phyloP scores from a whole-genome alignment of 768 basidiomycete genomes.

The Dentipellis sp. region DNA sequence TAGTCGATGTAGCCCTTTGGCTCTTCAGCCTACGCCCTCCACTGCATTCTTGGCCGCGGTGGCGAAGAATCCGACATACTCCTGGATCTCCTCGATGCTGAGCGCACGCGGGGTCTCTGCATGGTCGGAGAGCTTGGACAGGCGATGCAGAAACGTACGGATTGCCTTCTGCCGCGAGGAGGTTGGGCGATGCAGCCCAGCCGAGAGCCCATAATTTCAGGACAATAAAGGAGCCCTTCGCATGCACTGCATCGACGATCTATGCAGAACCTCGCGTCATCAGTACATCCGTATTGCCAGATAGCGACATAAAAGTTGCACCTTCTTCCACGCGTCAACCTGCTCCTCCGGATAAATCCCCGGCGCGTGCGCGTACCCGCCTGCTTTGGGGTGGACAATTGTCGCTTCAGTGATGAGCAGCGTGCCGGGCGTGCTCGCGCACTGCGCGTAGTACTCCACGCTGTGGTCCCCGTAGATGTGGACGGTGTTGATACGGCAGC shows the following conservation, averaged over 20 bases:
- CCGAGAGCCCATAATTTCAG: slow-evolving; percentile 32
- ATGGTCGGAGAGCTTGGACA: neutral
- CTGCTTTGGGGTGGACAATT: slow-evolving; percentile 18
- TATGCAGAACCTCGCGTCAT: neutral
- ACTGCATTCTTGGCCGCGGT: slow-evolving; percentile 25
- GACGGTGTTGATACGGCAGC: slow-evolving; percentile 8
- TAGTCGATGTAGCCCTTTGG: slow-evolving; percentile 9
- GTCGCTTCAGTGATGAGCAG: slow-evolving; percentile 25
- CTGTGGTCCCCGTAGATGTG: slow-evolving; percentile 8
- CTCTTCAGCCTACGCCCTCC: slow-evolving; percentile 10
- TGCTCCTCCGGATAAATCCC: slow-evolving; percentile 16
- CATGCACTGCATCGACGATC: slow-evolving; percentile 27
- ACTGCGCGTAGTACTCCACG: slow-evolving; percentile 7
- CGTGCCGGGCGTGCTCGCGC: slow-evolving; percentile 10
- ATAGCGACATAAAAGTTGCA: neutral
- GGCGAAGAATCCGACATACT: slow-evolving; percentile 17
- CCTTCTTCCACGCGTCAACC: slow-evolving; percentile 2
- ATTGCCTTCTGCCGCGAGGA: neutral
- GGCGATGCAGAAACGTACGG: neutral
- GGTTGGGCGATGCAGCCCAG: slow-evolving; percentile 11
- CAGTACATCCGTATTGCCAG: neutral
- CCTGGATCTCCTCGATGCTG: slow-evolving; percentile 13
- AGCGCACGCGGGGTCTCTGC: slow-evolving; percentile 10
- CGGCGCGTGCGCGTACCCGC: slow-evolving; percentile 21
- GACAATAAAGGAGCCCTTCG: slow-evolving; percentile 24